These are phyloP conservation scores for Gymnopilus dilepis DNA, from an alignment of 768 basidiomycete genomes.

Conservation along the genomic window DNA sequence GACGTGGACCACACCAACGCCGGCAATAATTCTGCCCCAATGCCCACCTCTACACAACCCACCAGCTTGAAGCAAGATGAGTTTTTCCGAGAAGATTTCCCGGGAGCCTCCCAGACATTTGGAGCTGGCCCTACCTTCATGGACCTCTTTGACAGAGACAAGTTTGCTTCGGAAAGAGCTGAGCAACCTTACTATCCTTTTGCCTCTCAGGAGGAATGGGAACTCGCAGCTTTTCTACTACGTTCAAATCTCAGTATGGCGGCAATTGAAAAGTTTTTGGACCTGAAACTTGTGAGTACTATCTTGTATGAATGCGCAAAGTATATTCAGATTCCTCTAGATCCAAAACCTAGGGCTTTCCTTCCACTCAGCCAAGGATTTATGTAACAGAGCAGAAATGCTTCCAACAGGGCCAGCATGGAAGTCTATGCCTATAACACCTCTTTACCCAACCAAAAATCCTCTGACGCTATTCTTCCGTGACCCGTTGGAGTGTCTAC, in stretches of 20 bases:
- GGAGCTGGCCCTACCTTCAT: slow-evolving; percentile 30
- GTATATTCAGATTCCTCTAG: slow-evolving; percentile 18
- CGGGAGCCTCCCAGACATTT: slow-evolving; percentile 10
- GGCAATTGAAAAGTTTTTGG: slow-evolving; percentile 32
- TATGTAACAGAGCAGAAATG: slow-evolving; percentile 30
- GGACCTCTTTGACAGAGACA: slow-evolving; percentile 31
- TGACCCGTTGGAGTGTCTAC: slow-evolving; percentile 32
- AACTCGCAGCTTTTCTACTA: slow-evolving; percentile 35
- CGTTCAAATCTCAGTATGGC: slow-evolving; percentile 34
- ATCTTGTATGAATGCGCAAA: background rate
- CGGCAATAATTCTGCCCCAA: background rate
- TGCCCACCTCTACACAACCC: background rate
- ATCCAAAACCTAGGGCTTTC: slow-evolving; percentile 27
- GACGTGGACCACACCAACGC: background rate
- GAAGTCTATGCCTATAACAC: slow-evolving; percentile 19
- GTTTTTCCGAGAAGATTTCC: slow-evolving; percentile 8
- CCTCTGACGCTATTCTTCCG: slow-evolving; percentile 33
- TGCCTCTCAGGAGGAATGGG: slow-evolving; percentile 35
- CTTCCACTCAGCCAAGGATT: slow-evolving; percentile 32
- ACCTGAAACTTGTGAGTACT: slow-evolving; percentile 30
- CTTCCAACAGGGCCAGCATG: slow-evolving; percentile 33
- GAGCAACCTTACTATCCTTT: slow-evolving; percentile 39
- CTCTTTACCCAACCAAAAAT: slow-evolving; percentile 29
- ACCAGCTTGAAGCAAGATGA: background rate
- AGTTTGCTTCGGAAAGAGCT: slow-evolving; percentile 21